Percentiles rank a stretch among this genome's conserved stretches.
phyloP scores from a whole-genome alignment of 345 rosid genomes.

The Syzygium jambos region DNA sequence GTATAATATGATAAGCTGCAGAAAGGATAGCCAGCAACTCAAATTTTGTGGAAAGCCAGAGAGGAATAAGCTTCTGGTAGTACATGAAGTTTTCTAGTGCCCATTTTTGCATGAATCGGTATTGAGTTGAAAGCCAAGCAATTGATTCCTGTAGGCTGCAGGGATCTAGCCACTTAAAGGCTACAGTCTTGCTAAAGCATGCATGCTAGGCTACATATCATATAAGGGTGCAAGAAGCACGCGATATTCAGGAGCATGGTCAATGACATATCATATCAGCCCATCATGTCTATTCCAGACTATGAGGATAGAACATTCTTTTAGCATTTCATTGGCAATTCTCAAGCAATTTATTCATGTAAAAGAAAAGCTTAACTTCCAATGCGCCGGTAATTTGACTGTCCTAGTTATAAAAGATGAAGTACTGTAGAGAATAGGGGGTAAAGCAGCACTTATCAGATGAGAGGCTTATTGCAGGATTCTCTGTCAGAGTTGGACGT shows the following conservation, averaged over 20 bases:
- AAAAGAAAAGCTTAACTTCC: too few relatives aligned
- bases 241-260: background rate
- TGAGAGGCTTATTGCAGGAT: background rate
- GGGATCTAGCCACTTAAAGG: background rate
- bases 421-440: too few relatives aligned
- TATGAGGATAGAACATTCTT: too few relatives aligned
- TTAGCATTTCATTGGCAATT: too few relatives aligned
- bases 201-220: background rate
- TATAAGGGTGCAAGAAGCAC: background rate
- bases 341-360: too few relatives aligned
- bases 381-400: too few relatives aligned
- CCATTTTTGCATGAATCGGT: background rate
- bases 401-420: too few relatives aligned
- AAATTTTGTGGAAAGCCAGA: background rate
- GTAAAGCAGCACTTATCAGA: background rate
- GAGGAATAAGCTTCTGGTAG: background rate
- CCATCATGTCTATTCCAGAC: background rate
- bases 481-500: background rate
- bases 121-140: background rate
- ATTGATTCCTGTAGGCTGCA: background rate
- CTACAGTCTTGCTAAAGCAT: background rate
- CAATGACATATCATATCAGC: background rate
- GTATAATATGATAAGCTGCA: background rate
- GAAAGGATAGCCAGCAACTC: background rate
- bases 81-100: background rate